phyloP scores from a whole-genome alignment of 768 basidiomycete genomes.

The Lactarius evosmus region DNA sequence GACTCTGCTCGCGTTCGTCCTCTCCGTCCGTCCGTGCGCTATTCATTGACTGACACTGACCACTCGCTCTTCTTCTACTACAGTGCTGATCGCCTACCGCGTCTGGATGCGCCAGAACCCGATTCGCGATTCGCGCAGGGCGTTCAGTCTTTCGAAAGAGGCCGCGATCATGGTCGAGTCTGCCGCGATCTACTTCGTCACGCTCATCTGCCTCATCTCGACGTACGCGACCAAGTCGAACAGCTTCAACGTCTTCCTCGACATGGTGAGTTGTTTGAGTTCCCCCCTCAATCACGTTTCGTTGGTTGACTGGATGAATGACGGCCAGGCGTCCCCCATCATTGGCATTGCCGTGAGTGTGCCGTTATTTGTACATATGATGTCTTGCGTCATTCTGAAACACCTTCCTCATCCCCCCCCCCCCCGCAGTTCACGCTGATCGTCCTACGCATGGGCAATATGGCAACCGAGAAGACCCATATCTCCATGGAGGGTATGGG shows the following conservation, averaged over 20 bases:
- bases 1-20: slow-evolving; percentile 33
- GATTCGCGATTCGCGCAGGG: slow-evolving; percentile 21
- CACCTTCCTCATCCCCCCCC: neutral
- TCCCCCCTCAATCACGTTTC: neutral
- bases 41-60: neutral
- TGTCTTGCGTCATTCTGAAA: neutral
- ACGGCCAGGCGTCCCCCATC: slow-evolving; percentile 17
- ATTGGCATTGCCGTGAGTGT: slow-evolving; percentile 23
- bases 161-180: slow-evolving; percentile 22
- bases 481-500: slow-evolving; percentile 24
- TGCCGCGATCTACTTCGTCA: slow-evolving; percentile 22
- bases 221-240: slow-evolving; percentile 18
- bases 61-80: neutral
- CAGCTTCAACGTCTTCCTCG: slow-evolving; percentile 26
- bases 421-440: slow-evolving; percentile 24
- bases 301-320: neutral
- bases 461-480: slow-evolving; percentile 12
- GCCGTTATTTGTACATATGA: neutral
- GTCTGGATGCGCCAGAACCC: slow-evolving; percentile 31
- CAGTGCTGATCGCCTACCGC: slow-evolving; percentile 31
- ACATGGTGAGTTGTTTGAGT: slow-evolving; percentile 11
- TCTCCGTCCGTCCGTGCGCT: neutral
- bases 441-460: slow-evolving; percentile 8
- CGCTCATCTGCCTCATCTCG: slow-evolving; percentile 16
- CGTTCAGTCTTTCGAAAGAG: slow-evolving; percentile 20